These are phyloP conservation scores for Hyaloscypha finlandica DNA, from an alignment of 495 filamentous ascomycete genomes.

Conservation along the genomic window DNA sequence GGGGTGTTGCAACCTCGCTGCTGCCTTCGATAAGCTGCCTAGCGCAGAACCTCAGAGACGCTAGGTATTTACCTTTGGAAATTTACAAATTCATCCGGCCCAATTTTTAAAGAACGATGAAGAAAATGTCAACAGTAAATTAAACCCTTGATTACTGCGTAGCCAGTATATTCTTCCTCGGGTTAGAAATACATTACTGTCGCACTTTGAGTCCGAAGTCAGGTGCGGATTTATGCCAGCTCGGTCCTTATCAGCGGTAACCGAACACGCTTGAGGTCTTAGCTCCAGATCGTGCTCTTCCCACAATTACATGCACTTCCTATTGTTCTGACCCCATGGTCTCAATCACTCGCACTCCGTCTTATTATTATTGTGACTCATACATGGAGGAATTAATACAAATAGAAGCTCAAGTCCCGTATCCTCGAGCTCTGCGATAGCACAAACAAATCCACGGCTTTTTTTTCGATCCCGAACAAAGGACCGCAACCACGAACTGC, in stretches of 20 bases:
- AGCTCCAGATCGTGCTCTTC: not conserved
- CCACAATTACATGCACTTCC: not conserved
- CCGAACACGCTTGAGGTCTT: not conserved
- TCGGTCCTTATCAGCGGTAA: not conserved
- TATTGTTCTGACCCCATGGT: slow-evolving; percentile 3
- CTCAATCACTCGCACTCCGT: not conserved
- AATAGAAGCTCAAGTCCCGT: slow-evolving; percentile 13
- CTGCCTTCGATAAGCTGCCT: slow-evolving; percentile 2
- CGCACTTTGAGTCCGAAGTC: not conserved
- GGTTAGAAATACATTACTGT: not conserved
- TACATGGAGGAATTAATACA: slow-evolving; percentile 29
- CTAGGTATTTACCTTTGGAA: not conserved
- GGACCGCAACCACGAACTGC: slow-evolving; percentile 11
- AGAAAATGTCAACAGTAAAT: not conserved
- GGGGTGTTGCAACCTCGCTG: not conserved
- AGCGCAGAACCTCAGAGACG: not conserved
- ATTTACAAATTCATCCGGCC: not conserved
- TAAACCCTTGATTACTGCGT: not conserved
- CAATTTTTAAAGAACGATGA: not conserved
- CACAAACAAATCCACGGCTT: slow-evolving; percentile 1
- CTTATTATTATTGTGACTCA: slow-evolving; percentile 4
- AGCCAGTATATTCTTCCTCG: not conserved
- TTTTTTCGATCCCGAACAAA: not conserved
- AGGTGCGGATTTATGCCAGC: not conserved
- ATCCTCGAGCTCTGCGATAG: slow-evolving; percentile 26